These are phyloP conservation scores for Herpetospermum pedunculosum DNA, from an alignment of 306 rosid genomes.

Conservation along the genomic window DNA sequence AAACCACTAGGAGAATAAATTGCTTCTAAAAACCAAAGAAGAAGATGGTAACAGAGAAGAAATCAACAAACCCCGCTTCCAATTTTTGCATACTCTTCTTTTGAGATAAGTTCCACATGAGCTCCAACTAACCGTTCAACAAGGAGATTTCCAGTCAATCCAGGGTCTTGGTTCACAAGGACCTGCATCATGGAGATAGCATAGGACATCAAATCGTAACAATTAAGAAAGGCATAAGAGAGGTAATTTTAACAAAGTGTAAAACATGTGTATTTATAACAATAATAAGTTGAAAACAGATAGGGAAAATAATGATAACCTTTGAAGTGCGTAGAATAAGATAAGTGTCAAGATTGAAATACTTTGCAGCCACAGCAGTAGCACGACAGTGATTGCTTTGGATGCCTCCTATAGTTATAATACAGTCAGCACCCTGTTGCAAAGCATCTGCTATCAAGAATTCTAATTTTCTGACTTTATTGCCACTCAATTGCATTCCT, in stretches of 20 bases:
- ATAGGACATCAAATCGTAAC: background rate
- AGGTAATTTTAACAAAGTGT: background rate
- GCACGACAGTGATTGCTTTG: conserved; percentile 98
- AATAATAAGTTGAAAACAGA: background rate
- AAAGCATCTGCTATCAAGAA: conserved; percentile 87
- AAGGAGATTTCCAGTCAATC: conserved; percentile 70
- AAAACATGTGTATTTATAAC: background rate
- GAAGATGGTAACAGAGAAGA: conserved; percentile 1
- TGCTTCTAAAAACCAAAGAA: background rate
- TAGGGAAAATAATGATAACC: conserved; percentile 20
- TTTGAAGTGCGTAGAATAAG: conserved; percentile 71
- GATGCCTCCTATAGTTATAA: conserved; percentile 76
- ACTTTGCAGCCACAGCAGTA: conserved; percentile 90
- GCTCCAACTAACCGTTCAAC: conserved; percentile 93
- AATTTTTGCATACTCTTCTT: conserved; percentile 62
- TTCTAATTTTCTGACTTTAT: conserved; percentile 84
- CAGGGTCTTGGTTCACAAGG: conserved; percentile 72
- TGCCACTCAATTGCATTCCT: conserved; percentile 93
- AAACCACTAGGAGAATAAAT: background rate
- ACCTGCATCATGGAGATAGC: conserved; percentile 17
- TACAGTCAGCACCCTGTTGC: conserved; percentile 64
- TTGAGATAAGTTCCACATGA: conserved; percentile 56
- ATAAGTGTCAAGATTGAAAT: conserved; percentile 67
- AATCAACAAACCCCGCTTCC: conserved; percentile 55
- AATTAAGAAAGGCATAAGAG: background rate